A percentile compares a stretch with the other conserved stretches of the same genome.
Evolutionary conservation across 1,284 basidiomycete genomes (phyloP).

Genomic region (Ustilago loliicola): DNA sequence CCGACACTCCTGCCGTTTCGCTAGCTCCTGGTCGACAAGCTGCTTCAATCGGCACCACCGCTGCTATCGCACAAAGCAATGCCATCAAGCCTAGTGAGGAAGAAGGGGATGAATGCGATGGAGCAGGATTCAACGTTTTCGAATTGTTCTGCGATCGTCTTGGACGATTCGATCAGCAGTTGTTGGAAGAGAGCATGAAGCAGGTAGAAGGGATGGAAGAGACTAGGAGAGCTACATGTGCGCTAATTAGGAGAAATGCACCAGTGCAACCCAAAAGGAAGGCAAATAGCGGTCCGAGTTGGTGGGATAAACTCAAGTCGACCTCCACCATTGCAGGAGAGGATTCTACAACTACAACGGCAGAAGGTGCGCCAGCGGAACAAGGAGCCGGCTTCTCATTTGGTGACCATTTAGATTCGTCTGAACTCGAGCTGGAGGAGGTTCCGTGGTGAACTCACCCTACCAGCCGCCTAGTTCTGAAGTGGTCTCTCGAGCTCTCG

Average conservation of each 20-base stretch:
- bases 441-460: slow-evolving; percentile 28
- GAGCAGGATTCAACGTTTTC: slow-evolving; percentile 48
- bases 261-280: slow-evolving; percentile 5
- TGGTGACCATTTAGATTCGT: slow-evolving; percentile 6
- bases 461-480: too few relatives aligned
- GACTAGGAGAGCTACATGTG: slow-evolving; percentile 8
- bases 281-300: slow-evolving; percentile 22
- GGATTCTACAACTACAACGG: too few relatives aligned
- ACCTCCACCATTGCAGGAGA: neutral
- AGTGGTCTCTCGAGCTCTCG: too few relatives aligned
- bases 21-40: slow-evolving; percentile 28
- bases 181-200: slow-evolving; percentile 38
- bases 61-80: neutral
- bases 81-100: slow-evolving; percentile 14
- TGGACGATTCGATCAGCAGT: slow-evolving; percentile 33
- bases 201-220: slow-evolving; percentile 37
- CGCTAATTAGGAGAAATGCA: slow-evolving; percentile 15
- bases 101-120: slow-evolving; percentile 53
- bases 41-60: slow-evolving; percentile 14
- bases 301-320: slow-evolving; percentile 45
- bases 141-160: slow-evolving; percentile 54
- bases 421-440: slow-evolving; percentile 34
- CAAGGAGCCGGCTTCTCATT: slow-evolving; percentile 19
- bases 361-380: neutral
- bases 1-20: slow-evolving; percentile 1